Evolutionary conservation across 768 basidiomycete genomes (phyloP).

Genomic region (Rhizopogon vesiculosus): DNA sequence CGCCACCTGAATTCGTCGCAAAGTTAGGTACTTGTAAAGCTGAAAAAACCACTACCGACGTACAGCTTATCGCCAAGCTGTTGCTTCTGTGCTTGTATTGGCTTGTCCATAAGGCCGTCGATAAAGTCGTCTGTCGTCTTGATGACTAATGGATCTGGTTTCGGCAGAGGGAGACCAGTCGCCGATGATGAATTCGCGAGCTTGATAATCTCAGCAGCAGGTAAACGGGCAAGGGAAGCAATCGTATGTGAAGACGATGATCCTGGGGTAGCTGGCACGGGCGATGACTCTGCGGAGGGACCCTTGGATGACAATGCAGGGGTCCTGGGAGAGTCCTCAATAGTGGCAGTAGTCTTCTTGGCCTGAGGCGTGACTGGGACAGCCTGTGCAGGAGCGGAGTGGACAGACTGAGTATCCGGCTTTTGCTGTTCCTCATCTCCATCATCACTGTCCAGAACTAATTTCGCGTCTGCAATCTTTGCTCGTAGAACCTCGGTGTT

Average conservation of each 20-base stretch:
- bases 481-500: slow-evolving; percentile 72
- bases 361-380: slow-evolving; percentile 58
- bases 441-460: slow-evolving; percentile 72
- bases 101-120: slow-evolving; percentile 53
- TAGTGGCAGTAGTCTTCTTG: slow-evolving; percentile 42
- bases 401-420: slow-evolving; percentile 20
- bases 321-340: slow-evolving; percentile 58
- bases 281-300: slow-evolving; percentile 67
- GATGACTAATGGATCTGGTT: slow-evolving; percentile 64
- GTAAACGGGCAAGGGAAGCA: slow-evolving; percentile 63
- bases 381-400: slow-evolving; percentile 21
- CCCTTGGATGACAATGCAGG: slow-evolving; percentile 75
- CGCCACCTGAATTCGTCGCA: slow-evolving; percentile 36
- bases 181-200: slow-evolving; percentile 48
- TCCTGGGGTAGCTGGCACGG: slow-evolving; percentile 59
- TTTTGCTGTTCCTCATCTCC: slow-evolving; percentile 40
- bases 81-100: slow-evolving; percentile 67
- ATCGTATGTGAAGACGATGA: slow-evolving; percentile 49
- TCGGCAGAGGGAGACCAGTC: slow-evolving; percentile 54
- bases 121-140: slow-evolving; percentile 72
- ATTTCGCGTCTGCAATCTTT: slow-evolving; percentile 80
- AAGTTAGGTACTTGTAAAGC: not conserved
- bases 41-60: slow-evolving; percentile 17
- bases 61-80: slow-evolving; percentile 75
- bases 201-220: slow-evolving; percentile 71